Evolutionary conservation across 148 eudicot species (phyloP).

Genomic region (Arbutus unedo): DNA sequence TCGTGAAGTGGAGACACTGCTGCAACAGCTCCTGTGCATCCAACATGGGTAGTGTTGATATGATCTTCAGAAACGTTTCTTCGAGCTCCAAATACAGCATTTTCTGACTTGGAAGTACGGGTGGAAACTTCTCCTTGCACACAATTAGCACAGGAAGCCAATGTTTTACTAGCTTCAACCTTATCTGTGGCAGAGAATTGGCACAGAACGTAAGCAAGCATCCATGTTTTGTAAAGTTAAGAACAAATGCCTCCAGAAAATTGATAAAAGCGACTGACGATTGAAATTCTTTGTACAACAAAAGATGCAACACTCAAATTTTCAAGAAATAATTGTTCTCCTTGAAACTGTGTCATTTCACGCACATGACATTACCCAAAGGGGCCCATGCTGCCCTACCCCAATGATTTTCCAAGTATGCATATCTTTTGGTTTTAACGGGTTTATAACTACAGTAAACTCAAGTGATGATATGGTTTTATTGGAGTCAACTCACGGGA

Average conservation of each 20-base stretch:
- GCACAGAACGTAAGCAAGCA: not conserved
- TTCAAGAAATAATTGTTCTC: not conserved
- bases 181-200: slow-evolving; percentile 49
- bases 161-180: slow-evolving; percentile 74
- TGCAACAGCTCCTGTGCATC: slow-evolving; percentile 75
- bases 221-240: not conserved
- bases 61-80: slow-evolving; percentile 67
- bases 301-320: not conserved
- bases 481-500: not conserved
- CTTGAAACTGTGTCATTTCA: not conserved
- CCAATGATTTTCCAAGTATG: not conserved
- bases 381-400: too few relatives aligned
- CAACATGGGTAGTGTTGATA: slow-evolving; percentile 72
- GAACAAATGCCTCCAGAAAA: not conserved
- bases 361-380: too few relatives aligned
- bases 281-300: not conserved
- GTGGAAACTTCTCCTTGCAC: slow-evolving; percentile 67
- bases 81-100: slow-evolving; percentile 62
- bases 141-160: slow-evolving; percentile 89
- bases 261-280: not conserved
- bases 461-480: not conserved
- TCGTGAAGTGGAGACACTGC: slow-evolving; percentile 84
- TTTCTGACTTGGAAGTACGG: slow-evolving; percentile 45
- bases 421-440: not conserved
- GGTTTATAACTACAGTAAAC: not conserved